Conservation (phyloP, 1,284 basidiomycete genomes). For the Boletus coffeatus region DNA sequence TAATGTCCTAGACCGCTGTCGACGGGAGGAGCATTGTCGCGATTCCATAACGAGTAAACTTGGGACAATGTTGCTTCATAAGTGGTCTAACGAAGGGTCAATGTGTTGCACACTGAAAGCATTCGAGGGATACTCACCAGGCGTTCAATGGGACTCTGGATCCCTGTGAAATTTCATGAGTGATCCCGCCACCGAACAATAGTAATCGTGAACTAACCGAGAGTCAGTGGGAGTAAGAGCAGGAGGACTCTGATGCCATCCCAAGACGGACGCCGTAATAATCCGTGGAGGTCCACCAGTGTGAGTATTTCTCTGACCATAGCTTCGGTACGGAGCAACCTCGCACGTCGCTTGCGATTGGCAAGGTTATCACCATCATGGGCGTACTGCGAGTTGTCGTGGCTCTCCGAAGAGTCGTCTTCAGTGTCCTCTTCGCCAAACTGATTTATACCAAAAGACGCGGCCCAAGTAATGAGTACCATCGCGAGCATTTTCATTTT, state of each 20-base stretch:
- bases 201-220: constrained; percentile 44
- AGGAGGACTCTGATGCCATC: constrained; percentile 79
- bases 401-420: constrained; percentile 19
- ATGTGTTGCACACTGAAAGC: neutral
- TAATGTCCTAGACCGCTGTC: constrained; percentile 47
- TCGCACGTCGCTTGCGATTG: constrained; percentile 18
- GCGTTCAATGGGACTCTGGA: constrained; percentile 47
- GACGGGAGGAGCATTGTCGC: constrained; percentile 39
- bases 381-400: constrained; percentile 11
- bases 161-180: constrained; percentile 30
- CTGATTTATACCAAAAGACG: constrained; percentile 81
- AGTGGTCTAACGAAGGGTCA: constrained; percentile 37
- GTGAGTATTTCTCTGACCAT: constrained; percentile 74
- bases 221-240: constrained; percentile 73
- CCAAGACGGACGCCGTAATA: constrained; percentile 79
- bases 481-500: constrained; percentile 51
- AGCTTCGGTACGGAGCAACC: constrained; percentile 32
- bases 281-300: constrained; percentile 71
- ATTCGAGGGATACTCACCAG: constrained; percentile 31
- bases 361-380: constrained; percentile 16
- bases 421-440: constrained; percentile 37
- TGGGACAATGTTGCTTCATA: constrained; percentile 60
- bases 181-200: constrained; percentile 6
- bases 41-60: constrained; percentile 66
- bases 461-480: constrained; percentile 78